These are phyloP conservation scores for Candida sakaeoensis DNA, from an alignment of 805 yeast species.

Conservation along the genomic window DNA sequence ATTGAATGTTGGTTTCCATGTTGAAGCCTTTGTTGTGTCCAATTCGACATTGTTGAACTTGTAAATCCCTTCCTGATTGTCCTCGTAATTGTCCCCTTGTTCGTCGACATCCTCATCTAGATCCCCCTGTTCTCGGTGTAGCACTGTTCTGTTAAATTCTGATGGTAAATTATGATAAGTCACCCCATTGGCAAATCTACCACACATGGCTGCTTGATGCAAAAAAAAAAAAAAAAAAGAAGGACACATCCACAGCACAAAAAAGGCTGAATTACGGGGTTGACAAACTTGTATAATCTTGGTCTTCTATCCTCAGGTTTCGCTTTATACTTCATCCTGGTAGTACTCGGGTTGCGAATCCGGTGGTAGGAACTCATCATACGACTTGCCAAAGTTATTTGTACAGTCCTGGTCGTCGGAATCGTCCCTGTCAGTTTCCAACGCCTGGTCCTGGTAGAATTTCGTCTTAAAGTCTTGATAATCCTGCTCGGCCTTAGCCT, in stretches of 20 bases:
- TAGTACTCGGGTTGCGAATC: slow-evolving; percentile 23
- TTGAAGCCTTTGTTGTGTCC: slow-evolving; percentile 2
- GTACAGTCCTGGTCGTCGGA: slow-evolving; percentile 33
- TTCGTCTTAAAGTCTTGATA: slow-evolving; percentile 17
- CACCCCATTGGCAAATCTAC: slow-evolving; percentile 51
- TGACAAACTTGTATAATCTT: too few species aligned
- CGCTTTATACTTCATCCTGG: slow-evolving; percentile 3
- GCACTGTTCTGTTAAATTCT: slow-evolving; percentile 23
- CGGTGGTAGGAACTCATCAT: slow-evolving; percentile 29
- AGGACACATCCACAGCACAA: too few species aligned
- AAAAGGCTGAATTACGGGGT: too few species aligned
- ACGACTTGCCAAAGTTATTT: slow-evolving; percentile 30
- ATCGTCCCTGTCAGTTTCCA: slow-evolving; percentile 32
- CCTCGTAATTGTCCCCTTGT: slow-evolving; percentile 6
- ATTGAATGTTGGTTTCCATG: slow-evolving; percentile 43
- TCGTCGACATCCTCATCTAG: slow-evolving; percentile 9
- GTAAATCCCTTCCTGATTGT: slow-evolving; percentile 12
- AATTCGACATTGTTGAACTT: slow-evolving; percentile 4
- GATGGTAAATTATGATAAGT: slow-evolving; percentile 29
- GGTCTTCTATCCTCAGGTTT: not conserved
- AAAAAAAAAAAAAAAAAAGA: too few species aligned
- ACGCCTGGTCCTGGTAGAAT: slow-evolving; percentile 1
- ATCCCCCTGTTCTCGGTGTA: slow-evolving; percentile 10
- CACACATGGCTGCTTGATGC: slow-evolving; percentile 47
- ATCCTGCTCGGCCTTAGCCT: slow-evolving; percentile 14